Percentiles rank a stretch among this genome's conserved stretches.
Evolutionary conservation across 805 yeast genomes (phyloP).

Genomic region (Cyberlindnera maritima): DNA sequence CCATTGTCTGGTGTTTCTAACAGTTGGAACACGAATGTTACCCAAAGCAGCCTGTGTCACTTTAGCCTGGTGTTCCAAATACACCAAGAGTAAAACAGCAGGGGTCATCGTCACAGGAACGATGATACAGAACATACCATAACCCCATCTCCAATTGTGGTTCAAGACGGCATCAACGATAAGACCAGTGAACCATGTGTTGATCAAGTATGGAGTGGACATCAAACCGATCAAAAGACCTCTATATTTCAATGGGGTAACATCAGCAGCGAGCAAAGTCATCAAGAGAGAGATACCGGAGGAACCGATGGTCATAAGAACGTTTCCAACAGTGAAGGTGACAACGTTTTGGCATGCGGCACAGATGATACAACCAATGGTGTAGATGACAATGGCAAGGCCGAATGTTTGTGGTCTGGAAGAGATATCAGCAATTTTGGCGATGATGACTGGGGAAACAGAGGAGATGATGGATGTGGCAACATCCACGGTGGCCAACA

Average conservation of each 20-base stretch:
- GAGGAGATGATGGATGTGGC: conserved; percentile 39
- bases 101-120: conserved; percentile 40
- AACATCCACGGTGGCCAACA: conserved; percentile 38
- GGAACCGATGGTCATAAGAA: conserved; percentile 36
- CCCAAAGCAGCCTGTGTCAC: conserved; percentile 16
- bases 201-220: conserved; percentile 39
- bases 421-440: conserved; percentile 39
- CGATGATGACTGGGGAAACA: conserved; percentile 37
- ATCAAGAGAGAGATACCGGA: conserved; percentile 36
- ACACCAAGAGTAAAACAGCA: conserved; percentile 32
- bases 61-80: conserved; percentile 33
- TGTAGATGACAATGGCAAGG: conserved; percentile 31
- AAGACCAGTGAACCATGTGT: conserved; percentile 42
- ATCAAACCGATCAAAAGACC: conserved; percentile 35
- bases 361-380: conserved; percentile 36
- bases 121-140: conserved; percentile 47
- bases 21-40: conserved; percentile 9
- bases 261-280: conserved; percentile 35
- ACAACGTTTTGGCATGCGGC: conserved; percentile 36
- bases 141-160: conserved; percentile 52
- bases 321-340: conserved; percentile 36
- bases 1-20: conserved; percentile 4
- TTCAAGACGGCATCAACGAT: conserved; percentile 32
- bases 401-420: conserved; percentile 40
- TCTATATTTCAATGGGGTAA: conserved; percentile 38